These are phyloP conservation scores for Chernovozyma sophiae-reginae DNA, from an alignment of 1,139 yeast species.

Conservation along the genomic window DNA sequence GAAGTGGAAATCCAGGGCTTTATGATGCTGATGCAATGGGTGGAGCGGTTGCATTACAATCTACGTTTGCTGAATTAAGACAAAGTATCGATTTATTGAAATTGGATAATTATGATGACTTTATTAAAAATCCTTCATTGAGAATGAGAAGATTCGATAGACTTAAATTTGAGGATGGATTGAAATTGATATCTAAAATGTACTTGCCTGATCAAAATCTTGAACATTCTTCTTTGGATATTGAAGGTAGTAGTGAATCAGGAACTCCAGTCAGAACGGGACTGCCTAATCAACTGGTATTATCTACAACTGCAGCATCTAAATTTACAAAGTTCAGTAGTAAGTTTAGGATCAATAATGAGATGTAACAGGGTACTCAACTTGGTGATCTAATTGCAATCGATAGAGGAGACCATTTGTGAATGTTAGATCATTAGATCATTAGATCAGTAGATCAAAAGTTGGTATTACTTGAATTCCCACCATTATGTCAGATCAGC, in stretches of 20 bases:
- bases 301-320: conserved; percentile 30
- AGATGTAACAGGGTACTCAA: too few species aligned
- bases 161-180: conserved; percentile 40
- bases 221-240: conserved; percentile 2
- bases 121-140: conserved; percentile 32
- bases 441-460: too few species aligned
- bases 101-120: conserved; percentile 38
- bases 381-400: too few species aligned
- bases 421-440: too few species aligned
- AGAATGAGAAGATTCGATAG: conserved; percentile 43
- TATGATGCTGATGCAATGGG: conserved; percentile 11
- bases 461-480: too few species aligned
- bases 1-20: neutral
- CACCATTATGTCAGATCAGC: too few species aligned
- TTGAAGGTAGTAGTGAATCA: conserved; percentile 12
- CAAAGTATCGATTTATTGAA: conserved; percentile 42
- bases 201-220: conserved; percentile 16
- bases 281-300: conserved; percentile 19
- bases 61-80: conserved; percentile 44
- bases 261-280: conserved; percentile 19
- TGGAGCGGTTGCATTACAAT: conserved; percentile 37
- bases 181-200: conserved; percentile 36
- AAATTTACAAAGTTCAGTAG: conserved; percentile 42
- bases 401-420: too few species aligned
- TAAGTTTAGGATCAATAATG: conserved; percentile 17